A percentile compares a stretch with the other conserved stretches of the same genome.
Conservation (phyloP, 371 early-diverging fungal genomes). For the Mucor piriformis region DNA sequence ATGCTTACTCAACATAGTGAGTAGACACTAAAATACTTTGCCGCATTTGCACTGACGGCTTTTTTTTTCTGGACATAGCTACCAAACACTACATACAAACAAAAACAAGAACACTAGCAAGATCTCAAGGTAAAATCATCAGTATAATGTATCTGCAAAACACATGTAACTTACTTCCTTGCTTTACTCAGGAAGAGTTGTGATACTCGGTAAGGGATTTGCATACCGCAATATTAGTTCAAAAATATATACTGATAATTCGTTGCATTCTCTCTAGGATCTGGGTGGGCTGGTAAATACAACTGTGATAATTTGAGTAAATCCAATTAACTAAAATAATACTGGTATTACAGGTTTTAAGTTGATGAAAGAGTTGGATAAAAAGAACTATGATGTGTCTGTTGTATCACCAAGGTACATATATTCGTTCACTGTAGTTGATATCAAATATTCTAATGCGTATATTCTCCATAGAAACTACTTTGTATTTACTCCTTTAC, state of each 20-base stretch:
- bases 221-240: too few relatives aligned
- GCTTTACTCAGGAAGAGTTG: constrained; percentile 12
- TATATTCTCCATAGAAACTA: constrained; percentile 57
- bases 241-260: too few relatives aligned
- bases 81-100: constrained; percentile 25
- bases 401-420: constrained; percentile 68
- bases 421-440: background rate
- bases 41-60: too few relatives aligned
- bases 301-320: background rate
- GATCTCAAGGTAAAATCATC: constrained; percentile 33
- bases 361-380: constrained; percentile 62
- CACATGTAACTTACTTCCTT: background rate
- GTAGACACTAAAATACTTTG: too few relatives aligned
- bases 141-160: too few relatives aligned
- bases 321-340: too few relatives aligned
- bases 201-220: constrained; percentile 22
- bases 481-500: constrained; percentile 82
- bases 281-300: constrained; percentile 66
- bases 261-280: constrained; percentile 40
- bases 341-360: constrained; percentile 64
- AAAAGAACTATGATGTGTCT: constrained; percentile 65
- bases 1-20: too few relatives aligned
- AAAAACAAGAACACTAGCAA: constrained; percentile 28
- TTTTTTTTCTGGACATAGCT: too few relatives aligned
- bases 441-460: background rate